phyloP scores from a whole-genome alignment of 2,329 filamentous ascomycete genomes.

The Trichophaea hybrida region DNA sequence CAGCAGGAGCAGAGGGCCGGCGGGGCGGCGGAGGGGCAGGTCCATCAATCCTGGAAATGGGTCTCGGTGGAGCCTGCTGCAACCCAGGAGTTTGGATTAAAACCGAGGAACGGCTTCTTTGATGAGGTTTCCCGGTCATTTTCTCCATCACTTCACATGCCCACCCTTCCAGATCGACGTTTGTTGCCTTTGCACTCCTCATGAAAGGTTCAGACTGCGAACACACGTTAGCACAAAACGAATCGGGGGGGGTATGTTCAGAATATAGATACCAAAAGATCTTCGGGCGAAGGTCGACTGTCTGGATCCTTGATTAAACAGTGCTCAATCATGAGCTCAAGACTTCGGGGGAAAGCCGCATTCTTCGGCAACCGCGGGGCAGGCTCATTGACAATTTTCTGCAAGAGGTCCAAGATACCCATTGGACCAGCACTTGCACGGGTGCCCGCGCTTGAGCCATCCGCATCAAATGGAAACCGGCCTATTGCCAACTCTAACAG shows the following conservation, averaged over 20 bases:
- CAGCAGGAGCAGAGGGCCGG: slow-evolving; percentile 10
- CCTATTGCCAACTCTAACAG: slow-evolving; percentile 97
- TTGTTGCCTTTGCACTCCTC: slow-evolving; percentile 89
- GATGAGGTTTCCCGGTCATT: slow-evolving; percentile 72
- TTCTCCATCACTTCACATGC: slow-evolving; percentile 85
- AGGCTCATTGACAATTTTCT: slow-evolving; percentile 94
- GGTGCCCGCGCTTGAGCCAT: slow-evolving; percentile 57
- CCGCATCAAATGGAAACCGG: slow-evolving; percentile 82
- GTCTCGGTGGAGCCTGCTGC: slow-evolving; percentile 17
- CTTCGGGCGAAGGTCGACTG: slow-evolving; percentile 76
- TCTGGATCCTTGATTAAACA: slow-evolving; percentile 84
- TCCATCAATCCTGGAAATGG: background rate
- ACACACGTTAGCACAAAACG: slow-evolving; percentile 24
- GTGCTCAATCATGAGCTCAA: slow-evolving; percentile 95
- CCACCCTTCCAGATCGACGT: slow-evolving; percentile 87
- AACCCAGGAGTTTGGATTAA: slow-evolving; percentile 14
- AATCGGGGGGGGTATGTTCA: background rate
- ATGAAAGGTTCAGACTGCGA: slow-evolving; percentile 89
- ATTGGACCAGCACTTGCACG: slow-evolving; percentile 59
- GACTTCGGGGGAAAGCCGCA: slow-evolving; percentile 85
- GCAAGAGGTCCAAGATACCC: slow-evolving; percentile 85
- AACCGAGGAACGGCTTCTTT: slow-evolving; percentile 30
- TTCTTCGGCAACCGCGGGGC: slow-evolving; percentile 89
- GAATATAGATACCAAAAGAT: slow-evolving; percentile 39
- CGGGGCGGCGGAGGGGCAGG: slow-evolving; percentile 10